Conservation (phyloP, 495 filamentous ascomycete species). For the Aspergillus bertholletiae region DNA sequence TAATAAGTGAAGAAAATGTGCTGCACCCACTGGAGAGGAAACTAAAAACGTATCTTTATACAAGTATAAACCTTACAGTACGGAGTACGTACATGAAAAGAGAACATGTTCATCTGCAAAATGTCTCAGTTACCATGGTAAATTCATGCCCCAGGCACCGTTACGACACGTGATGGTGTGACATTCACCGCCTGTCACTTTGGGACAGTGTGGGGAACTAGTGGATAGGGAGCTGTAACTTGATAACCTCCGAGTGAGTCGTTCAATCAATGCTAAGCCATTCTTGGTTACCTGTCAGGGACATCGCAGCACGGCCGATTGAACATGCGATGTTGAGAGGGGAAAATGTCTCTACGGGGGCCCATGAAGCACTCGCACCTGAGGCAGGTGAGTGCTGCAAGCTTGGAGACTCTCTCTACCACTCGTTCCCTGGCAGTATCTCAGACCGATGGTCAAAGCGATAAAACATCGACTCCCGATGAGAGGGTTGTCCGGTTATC, state of each 20-base stretch:
- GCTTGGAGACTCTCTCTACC: constrained; percentile 39
- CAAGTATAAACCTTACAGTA: no score
- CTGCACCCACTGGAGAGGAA: no score
- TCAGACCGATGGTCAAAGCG: constrained; percentile 16
- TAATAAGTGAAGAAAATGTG: no score
- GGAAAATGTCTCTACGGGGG: constrained; percentile 40
- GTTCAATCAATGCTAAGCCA: constrained; percentile 3
- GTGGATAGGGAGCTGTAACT: not conserved
- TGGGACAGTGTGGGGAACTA: not conserved
- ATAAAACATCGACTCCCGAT: constrained; percentile 28
- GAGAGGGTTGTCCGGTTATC: constrained; percentile 25
- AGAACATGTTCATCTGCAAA: not conserved
- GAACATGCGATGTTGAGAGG: constrained; percentile 7
- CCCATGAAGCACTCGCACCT: constrained; percentile 46
- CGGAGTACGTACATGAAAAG: no score
- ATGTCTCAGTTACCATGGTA: not conserved
- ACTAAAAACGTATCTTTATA: no score
- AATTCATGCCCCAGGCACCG: not conserved
- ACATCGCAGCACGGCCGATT: not conserved
- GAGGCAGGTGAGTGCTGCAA: constrained; percentile 46
- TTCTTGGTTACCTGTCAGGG: constrained; percentile 3
- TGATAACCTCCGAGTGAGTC: not conserved
- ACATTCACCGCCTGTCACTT: not conserved
- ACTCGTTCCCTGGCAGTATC: constrained; percentile 30
- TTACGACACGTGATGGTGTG: not conserved